Conservation (phyloP, 1,284 basidiomycete genomes). For the Trichosporon sp. region DNA sequence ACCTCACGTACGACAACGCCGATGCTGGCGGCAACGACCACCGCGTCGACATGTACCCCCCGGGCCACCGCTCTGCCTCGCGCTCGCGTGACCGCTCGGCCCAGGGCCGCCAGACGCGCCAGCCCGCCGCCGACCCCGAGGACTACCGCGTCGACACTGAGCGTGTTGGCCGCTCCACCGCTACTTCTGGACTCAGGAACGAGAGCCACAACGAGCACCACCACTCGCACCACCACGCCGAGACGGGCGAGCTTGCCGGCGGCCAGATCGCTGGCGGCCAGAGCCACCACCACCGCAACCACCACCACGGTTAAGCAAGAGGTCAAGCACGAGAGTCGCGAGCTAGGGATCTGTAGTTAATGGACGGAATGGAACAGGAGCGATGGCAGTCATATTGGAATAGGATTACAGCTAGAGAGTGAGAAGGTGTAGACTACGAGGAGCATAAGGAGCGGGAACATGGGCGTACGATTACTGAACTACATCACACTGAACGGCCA, state of each 20-base stretch:
- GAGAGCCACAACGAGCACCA: neutral
- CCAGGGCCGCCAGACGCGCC: neutral
- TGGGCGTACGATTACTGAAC: neutral
- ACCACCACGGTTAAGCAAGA: no score
- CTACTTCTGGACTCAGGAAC: neutral
- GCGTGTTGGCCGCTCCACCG: neutral
- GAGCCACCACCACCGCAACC: slow-evolving; percentile 1
- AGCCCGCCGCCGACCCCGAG: neutral
- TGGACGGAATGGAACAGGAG: neutral
- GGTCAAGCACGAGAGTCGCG: neutral
- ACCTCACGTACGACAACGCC: neutral
- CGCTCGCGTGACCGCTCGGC: slow-evolving; percentile 1
- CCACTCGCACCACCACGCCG: slow-evolving; percentile 3
- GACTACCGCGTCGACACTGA: neutral
- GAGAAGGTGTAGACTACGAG: neutral
- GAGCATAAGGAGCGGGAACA: no score
- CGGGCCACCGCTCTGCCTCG: neutral
- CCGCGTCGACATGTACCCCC: slow-evolving; percentile 2
- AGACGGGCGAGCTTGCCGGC: neutral
- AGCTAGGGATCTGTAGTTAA: neutral
- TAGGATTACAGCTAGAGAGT: neutral
- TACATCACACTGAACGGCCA: neutral
- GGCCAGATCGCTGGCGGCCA: neutral
- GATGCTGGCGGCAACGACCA: neutral
- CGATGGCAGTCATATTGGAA: neutral